Base-by-base conservation (phyloP, 2,329 filamentous ascomycete species). In the Dothistroma pini region DNA sequence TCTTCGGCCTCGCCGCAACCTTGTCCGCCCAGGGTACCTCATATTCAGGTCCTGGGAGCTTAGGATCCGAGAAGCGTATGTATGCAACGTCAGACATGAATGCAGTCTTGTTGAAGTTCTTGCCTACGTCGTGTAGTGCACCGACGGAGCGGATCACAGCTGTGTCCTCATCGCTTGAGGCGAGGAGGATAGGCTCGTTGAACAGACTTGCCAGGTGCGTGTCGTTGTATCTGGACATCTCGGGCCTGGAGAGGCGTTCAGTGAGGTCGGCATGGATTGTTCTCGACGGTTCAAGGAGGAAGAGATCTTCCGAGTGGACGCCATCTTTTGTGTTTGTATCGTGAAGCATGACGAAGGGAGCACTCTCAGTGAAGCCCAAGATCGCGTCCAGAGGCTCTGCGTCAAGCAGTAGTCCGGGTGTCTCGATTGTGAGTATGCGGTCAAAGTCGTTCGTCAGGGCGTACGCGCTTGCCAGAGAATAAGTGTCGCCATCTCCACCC, bases 41-140 rank as follows among this genome's bases (percentile, higher is more conserved):
- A 68, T 79, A 81, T 67, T 82, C 78, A n/a, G 80, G 80, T 11
- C 79, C 80, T 10, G 79, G 78, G 0, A 82, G 63, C 62, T 79
- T 79, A 5, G 78, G 76, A 61, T 82, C 80, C 1, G 72, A 74
- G 62, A 82, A 75, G 3, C 76, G 75, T 58, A 82, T 74, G 61
- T 80, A 82, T 16, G 78, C 76, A 6, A 79, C 78, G 50, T 75
- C 68, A 21, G 73, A 68, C 48, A 78, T 67, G 60, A 77, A 82
- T 0, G 71, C 71, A 0, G 77, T 79, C n/a, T 73, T 71, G 63
- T 81, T 81, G 72, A 82, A 81, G 6, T 65, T 66, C 21, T 62
- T 59, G 1, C 58, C 58, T 2, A 62, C 63, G 10, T 70, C 57
- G 56, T 75, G 74, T 4, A 75, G 67, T 5, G 63, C 56, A 19